Percentiles rank a stretch among this genome's conserved stretches.
phyloP scores from a whole-genome alignment of 768 basidiomycete species.

The Pleurotus salmoneostramineus region DNA sequence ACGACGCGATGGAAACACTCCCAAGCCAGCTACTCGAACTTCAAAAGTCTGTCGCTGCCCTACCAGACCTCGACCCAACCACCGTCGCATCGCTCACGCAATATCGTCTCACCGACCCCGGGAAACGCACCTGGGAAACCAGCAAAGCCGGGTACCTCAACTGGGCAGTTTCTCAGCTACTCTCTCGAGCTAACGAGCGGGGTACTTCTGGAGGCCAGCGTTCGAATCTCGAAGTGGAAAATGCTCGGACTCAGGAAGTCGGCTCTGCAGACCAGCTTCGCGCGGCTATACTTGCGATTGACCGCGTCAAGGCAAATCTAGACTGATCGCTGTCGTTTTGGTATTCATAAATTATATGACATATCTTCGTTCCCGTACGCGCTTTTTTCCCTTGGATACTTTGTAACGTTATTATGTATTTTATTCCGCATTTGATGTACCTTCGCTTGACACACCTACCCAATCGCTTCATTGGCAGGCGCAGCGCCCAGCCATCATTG shows the following conservation, averaged over 20 bases:
- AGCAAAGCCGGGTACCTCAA: slow-evolving; percentile 70
- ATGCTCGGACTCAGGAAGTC: slow-evolving; percentile 16
- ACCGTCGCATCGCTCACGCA: slow-evolving; percentile 34
- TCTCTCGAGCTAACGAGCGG: slow-evolving; percentile 25
- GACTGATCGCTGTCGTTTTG: not conserved
- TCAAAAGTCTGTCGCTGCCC: slow-evolving; percentile 43
- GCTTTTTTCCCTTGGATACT: no score
- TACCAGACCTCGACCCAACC: slow-evolving; percentile 40
- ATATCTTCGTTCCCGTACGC: no score
- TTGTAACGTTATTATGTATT: no score
- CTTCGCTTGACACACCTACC: no score
- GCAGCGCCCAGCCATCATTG: no score
- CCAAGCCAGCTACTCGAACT: slow-evolving; percentile 37
- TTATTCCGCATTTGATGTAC: no score
- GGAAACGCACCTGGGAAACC: slow-evolving; percentile 77
- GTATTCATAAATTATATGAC: no score
- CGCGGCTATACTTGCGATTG: slow-evolving; percentile 20
- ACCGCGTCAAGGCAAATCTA: slow-evolving; percentile 3
- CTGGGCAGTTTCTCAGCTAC: slow-evolving; percentile 66
- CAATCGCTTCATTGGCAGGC: no score
- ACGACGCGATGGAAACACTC: slow-evolving; percentile 34
- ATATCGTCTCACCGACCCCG: slow-evolving; percentile 42
- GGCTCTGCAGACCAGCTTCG: slow-evolving; percentile 23
- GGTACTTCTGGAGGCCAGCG: slow-evolving; percentile 15
- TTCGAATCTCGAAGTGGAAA: slow-evolving; percentile 19